A percentile compares a stretch with the other conserved stretches of the same genome.
Evolutionary conservation across 257 asterid genomes (phyloP).

Genomic region (Lycium ferocissimum): DNA sequence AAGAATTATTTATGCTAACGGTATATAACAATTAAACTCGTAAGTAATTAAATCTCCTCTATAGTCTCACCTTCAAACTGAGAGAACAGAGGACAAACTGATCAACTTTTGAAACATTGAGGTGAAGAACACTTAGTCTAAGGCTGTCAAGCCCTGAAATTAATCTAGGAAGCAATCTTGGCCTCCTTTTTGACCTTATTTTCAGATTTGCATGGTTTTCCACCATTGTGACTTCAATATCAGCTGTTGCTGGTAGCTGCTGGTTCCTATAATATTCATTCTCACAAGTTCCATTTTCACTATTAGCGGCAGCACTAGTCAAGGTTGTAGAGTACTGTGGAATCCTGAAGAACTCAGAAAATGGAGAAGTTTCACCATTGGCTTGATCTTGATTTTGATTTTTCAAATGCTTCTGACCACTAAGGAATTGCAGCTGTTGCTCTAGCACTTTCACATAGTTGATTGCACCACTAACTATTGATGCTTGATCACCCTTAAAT

Average conservation of each 20-base stretch:
- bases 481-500: slow-evolving; percentile 53
- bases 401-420: slow-evolving; percentile 32
- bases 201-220: slow-evolving; percentile 52
- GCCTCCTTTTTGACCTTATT: slow-evolving; percentile 42
- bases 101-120: slow-evolving; percentile 45
- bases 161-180: slow-evolving; percentile 42
- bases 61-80: slow-evolving; percentile 44
- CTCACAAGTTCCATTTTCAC: not conserved
- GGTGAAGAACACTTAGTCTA: slow-evolving; percentile 48
- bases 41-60: too few species aligned
- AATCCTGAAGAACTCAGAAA: slow-evolving; percentile 45
- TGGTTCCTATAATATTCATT: slow-evolving; percentile 13
- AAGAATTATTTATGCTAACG: not conserved
- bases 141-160: slow-evolving; percentile 47
- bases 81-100: slow-evolving; percentile 44
- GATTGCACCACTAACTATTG: slow-evolving; percentile 54
- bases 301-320: not conserved
- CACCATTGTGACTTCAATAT: slow-evolving; percentile 56
- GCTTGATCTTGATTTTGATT: not conserved
- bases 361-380: slow-evolving; percentile 35
- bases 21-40: not conserved
- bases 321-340: slow-evolving; percentile 45
- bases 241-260: slow-evolving; percentile 40
- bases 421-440: slow-evolving; percentile 46
- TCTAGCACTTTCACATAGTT: slow-evolving; percentile 55